These are phyloP conservation scores for Dendrostoma leiphaemia DNA, from an alignment of 2,329 filamentous ascomycete genomes.

Conservation along the genomic window DNA sequence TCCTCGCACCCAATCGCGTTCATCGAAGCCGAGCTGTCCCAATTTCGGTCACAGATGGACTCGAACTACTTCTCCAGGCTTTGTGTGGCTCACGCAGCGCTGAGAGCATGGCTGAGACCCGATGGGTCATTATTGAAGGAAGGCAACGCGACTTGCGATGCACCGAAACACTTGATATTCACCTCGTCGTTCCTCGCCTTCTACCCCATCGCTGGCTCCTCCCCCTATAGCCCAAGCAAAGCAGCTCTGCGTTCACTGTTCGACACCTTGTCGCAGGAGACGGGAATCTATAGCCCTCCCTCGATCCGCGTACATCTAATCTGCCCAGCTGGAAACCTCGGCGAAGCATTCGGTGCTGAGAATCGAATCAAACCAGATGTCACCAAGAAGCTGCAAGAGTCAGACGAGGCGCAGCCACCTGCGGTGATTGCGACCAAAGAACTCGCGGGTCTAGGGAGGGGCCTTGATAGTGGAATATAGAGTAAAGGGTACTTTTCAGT, in stretches of 20 bases:
- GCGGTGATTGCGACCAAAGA: constrained; percentile 58
- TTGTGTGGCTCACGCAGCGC: constrained; percentile 35
- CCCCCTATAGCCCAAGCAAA: constrained; percentile 65
- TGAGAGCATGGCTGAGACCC: constrained; percentile 28
- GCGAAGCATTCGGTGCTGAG: constrained; percentile 48
- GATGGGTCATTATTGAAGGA: neutral
- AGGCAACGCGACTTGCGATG: neutral
- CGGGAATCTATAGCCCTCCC: constrained; percentile 32
- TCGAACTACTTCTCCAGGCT: constrained; percentile 39
- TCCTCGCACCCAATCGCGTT: constrained; percentile 51
- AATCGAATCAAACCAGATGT: constrained; percentile 36
- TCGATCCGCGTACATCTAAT: constrained; percentile 60
- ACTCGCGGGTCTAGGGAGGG: too few species aligned
- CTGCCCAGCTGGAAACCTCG: constrained; percentile 63
- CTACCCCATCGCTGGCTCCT: constrained; percentile 62
- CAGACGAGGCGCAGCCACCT: constrained; percentile 40
- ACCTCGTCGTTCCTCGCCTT: constrained; percentile 64
- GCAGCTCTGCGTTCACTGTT: constrained; percentile 64
- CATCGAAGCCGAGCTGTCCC: constrained; percentile 32
- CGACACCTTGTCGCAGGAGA: constrained; percentile 63
- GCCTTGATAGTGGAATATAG: constrained; percentile 61
- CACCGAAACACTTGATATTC: constrained; percentile 62
- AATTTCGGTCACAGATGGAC: constrained; percentile 35
- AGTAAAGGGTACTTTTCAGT: too few species aligned
- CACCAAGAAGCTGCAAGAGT: constrained; percentile 36